A percentile compares a stretch with the other conserved stretches of the same genome.
These are phyloP conservation scores for Globisporangium recalcitrans DNA, from an alignment of 352 stramenopile species.

Conservation along the genomic window DNA sequence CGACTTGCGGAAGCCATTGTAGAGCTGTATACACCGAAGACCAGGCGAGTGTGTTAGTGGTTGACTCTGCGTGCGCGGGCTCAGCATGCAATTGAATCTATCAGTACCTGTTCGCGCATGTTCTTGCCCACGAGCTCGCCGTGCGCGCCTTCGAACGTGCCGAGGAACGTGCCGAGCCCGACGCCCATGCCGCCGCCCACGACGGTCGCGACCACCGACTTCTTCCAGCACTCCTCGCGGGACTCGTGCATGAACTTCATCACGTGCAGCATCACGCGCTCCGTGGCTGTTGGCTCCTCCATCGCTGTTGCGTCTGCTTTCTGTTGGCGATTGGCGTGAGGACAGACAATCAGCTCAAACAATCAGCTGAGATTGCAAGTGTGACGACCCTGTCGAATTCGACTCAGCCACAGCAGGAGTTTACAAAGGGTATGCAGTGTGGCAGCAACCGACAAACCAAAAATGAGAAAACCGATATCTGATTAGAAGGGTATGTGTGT, in stretches of 20 bases:
- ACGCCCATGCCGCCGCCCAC: constrained; percentile 73
- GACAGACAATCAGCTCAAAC: neutral
- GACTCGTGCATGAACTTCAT: constrained; percentile 79
- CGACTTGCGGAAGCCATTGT: constrained; percentile 82
- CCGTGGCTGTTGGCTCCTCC: constrained; percentile 21
- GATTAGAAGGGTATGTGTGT: neutral
- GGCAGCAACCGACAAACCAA: neutral
- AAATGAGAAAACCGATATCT: neutral
- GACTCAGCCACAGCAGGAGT: too few species aligned
- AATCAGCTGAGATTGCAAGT: neutral
- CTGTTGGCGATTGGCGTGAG: neutral
- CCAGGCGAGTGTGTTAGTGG: neutral
- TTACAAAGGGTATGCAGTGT: neutral
- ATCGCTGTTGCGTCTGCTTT: constrained; percentile 16
- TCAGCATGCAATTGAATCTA: neutral
- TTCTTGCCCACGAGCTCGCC: constrained; percentile 79
- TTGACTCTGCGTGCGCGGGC: neutral
- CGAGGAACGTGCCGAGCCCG: constrained; percentile 78
- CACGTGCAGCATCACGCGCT: constrained; percentile 38
- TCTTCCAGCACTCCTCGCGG: constrained; percentile 80
- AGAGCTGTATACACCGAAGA: constrained; percentile 39
- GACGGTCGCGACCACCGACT: constrained; percentile 71
- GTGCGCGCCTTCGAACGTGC: constrained; percentile 84
- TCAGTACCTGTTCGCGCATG: constrained; percentile 74
- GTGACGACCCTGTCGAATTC: neutral